These are phyloP conservation scores for Salix dunnii DNA, from an alignment of 345 rosid species.

Conservation along the genomic window DNA sequence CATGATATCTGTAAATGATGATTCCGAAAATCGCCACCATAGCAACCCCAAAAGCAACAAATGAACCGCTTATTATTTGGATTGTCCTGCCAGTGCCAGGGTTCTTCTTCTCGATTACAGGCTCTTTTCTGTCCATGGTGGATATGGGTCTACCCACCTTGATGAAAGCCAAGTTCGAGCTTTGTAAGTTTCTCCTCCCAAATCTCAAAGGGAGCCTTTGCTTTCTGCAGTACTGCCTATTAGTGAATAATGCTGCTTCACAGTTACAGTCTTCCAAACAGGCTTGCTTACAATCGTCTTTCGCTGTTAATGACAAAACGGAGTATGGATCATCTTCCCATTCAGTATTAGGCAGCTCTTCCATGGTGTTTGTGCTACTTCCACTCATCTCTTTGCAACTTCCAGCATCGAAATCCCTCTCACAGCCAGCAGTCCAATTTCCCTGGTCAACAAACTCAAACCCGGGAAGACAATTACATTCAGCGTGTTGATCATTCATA, in stretches of 20 bases:
- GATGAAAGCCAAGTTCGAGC: slow-evolving; percentile 11
- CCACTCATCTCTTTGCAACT: slow-evolving; percentile 5
- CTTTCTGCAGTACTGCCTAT: slow-evolving; percentile 9
- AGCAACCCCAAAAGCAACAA: neutral
- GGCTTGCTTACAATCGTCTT: slow-evolving; percentile 16
- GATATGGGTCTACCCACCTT: slow-evolving; percentile 2
- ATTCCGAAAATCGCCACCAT: slow-evolving; percentile 6
- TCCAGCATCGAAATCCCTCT: slow-evolving; percentile 9
- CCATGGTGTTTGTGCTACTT: neutral
- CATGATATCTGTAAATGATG: neutral
- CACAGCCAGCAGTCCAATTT: slow-evolving; percentile 23
- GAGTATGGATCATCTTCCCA: slow-evolving; percentile 25
- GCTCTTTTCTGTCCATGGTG: neutral
- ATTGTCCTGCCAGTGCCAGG: neutral
- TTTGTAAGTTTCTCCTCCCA: neutral
- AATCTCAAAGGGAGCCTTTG: slow-evolving; percentile 31
- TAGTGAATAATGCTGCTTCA: slow-evolving; percentile 19
- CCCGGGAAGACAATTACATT: slow-evolving; percentile 20
- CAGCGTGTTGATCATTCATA: neutral
- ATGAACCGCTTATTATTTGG: neutral
- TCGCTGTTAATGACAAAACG: neutral
- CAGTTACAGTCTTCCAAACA: slow-evolving; percentile 30
- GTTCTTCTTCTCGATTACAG: neutral
- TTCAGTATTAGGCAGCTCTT: neutral
- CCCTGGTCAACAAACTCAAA: slow-evolving; percentile 8